These are phyloP conservation scores for Clitocybe nebularis DNA, from an alignment of 1,284 basidiomycete genomes.

Conservation along the genomic window DNA sequence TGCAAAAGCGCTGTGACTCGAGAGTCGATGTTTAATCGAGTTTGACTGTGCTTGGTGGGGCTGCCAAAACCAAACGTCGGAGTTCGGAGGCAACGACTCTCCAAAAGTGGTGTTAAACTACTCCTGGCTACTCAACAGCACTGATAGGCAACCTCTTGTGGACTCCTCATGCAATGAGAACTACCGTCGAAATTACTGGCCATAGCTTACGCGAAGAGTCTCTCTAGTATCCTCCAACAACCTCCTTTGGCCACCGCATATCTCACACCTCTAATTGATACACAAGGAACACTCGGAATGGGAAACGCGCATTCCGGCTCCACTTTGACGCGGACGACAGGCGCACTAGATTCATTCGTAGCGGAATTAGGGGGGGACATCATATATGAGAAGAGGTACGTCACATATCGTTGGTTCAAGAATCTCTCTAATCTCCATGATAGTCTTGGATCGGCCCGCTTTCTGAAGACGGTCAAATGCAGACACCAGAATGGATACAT, in stretches of 20 bases:
- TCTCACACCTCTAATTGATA: neutral
- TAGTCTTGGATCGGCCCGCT: constrained; percentile 88
- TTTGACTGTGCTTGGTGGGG: too few species aligned
- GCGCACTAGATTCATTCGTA: constrained; percentile 86
- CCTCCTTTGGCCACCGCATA: neutral
- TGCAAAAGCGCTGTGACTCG: too few species aligned
- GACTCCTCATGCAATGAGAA: too few species aligned
- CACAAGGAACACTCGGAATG: constrained; percentile 38
- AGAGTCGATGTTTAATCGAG: too few species aligned
- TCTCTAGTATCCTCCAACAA: too few species aligned
- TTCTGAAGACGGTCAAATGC: constrained; percentile 80
- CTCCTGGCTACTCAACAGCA: too few species aligned
- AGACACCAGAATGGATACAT: constrained; percentile 41
- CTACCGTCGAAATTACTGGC: too few species aligned
- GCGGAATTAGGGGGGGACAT: constrained; percentile 83
- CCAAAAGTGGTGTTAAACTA: too few species aligned
- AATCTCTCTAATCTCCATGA: neutral
- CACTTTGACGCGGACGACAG: constrained; percentile 62
- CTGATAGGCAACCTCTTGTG: too few species aligned
- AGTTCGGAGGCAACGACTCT: too few species aligned
- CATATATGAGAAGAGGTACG: constrained; percentile 86
- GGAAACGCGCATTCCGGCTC: constrained; percentile 68
- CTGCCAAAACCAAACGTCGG: too few species aligned
- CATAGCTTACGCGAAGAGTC: too few species aligned
- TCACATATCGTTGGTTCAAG: constrained; percentile 1